Evolutionary conservation across 345 rosid genomes (phyloP).

Genomic region (Eucalyptus curtisii): DNA sequence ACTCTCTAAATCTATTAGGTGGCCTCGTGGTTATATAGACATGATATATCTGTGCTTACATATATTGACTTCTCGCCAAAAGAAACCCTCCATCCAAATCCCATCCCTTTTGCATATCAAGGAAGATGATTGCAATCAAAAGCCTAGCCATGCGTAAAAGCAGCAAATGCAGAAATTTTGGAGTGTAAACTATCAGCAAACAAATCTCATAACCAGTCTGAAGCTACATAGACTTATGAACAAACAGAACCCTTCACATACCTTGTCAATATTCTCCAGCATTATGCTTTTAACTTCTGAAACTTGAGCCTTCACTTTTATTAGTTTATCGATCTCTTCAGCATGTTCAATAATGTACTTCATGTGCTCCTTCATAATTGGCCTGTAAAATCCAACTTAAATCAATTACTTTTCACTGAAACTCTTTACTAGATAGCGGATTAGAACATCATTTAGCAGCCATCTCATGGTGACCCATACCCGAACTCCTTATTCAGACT

Average conservation of each 20-base stretch:
- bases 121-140: neutral
- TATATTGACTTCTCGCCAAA: neutral
- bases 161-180: neutral
- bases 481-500: conserved; percentile 95
- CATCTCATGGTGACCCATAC: conserved; percentile 19
- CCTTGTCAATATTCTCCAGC: conserved; percentile 96
- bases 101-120: neutral
- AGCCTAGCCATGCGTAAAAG: neutral
- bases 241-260: neutral
- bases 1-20: neutral
- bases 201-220: neutral
- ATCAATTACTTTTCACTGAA: neutral
- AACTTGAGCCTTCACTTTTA: conserved; percentile 98
- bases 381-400: conserved; percentile 31
- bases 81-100: neutral
- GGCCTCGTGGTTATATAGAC: neutral
- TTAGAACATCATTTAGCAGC: neutral
- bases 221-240: neutral
- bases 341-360: conserved; percentile 88
- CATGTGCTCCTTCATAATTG: conserved; percentile 95
- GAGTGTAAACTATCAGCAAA: neutral
- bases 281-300: conserved; percentile 94
- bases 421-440: neutral
- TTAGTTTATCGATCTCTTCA: conserved; percentile 84
- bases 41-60: neutral